Evolutionary conservation across 768 basidiomycete genomes (phyloP).

Genomic region (Amanita thiersii): DNA sequence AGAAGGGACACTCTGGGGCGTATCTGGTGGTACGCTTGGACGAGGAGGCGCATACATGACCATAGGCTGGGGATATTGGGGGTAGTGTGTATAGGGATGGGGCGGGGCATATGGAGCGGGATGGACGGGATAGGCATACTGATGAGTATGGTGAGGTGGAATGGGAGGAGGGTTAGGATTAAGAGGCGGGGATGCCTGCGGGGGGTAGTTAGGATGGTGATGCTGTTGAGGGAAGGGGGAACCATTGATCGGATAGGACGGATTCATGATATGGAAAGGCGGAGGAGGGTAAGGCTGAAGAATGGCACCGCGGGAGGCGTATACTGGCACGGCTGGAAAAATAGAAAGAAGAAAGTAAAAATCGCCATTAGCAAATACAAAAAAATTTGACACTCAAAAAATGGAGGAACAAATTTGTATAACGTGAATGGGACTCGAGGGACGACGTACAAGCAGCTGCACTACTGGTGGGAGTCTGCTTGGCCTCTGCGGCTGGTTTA

Average conservation of each 20-base stretch:
- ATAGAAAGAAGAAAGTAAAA: not conserved
- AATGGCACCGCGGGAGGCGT: slow-evolving; percentile 28
- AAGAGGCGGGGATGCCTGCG: slow-evolving; percentile 24
- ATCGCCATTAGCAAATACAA: not conserved
- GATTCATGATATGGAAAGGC: slow-evolving; percentile 60
- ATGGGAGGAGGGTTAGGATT: slow-evolving; percentile 26
- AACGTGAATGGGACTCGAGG: not conserved
- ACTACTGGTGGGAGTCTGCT: slow-evolving; percentile 8
- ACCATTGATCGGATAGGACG: slow-evolving; percentile 55
- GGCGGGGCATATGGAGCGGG: slow-evolving; percentile 43
- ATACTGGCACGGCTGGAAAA: slow-evolving; percentile 14
- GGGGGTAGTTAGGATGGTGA: slow-evolving; percentile 24
- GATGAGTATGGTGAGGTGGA: slow-evolving; percentile 28
- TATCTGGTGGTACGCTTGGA: slow-evolving; percentile 23
- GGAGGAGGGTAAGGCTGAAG: slow-evolving; percentile 50
- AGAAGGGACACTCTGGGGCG: slow-evolving; percentile 26
- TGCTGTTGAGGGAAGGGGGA: slow-evolving; percentile 33
- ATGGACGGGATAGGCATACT: slow-evolving; percentile 52
- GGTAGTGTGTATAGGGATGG: slow-evolving; percentile 50
- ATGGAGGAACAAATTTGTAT: not conserved
- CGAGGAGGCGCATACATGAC: slow-evolving; percentile 57
- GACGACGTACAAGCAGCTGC: not conserved
- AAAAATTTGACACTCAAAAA: not conserved
- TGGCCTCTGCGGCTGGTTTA: slow-evolving; percentile 28
- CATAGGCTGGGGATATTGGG: slow-evolving; percentile 62